Evolutionary conservation across 2,329 filamentous ascomycete species (phyloP), one percentile per base, ranked within the genome.

Genomic region (Lasiodiplodia sp.): DNA sequence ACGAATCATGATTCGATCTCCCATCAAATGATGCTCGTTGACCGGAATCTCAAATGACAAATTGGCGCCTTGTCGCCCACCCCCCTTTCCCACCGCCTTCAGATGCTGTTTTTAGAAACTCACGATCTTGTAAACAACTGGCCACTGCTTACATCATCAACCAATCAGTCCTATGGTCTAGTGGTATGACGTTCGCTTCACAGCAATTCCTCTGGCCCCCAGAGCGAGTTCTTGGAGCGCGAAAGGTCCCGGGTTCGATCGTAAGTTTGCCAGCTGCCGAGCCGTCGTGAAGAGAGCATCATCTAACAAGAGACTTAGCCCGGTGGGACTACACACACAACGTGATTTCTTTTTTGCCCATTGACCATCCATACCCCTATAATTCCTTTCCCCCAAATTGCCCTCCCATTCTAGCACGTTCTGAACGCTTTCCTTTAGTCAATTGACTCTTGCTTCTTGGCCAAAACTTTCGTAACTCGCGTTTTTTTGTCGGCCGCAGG

Each of bases 181-280:
- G 65, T 21, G 65, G 65, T 60, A 67, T 67, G 55, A 67, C 65
- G 65, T 67, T 58, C 53, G 53, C 53, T 67, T 67, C 65, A 67
- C 65, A 67, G 37, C 40, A 57, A 38, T 52, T 23, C n/a, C 47
- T 64, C 60, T 44, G 16, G 11, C 1, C 18, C 8, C 12, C 34
- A 53, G 64, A 37, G 44, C 44, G 44, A 21, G 23, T 57, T 66
- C 40, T 37, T 34, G 64, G 18, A 66, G 52, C 64, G 52, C 65
- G 65, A 67, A 67, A 67, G 53, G 55, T 67, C 65, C 65, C 21
- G 65, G 49, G 65, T 67, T 67, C 65, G 65, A 67, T 67, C 65
- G 53, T 60, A 38, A 58, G 65, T 60, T 25, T 51, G n/a, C 31
- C 58, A 34, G 23, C 40, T 18, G 60, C 31, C 31, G 2, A 21